phyloP scores from a whole-genome alignment of 257 asterid species.

The Ophiorrhiza pumila region DNA sequence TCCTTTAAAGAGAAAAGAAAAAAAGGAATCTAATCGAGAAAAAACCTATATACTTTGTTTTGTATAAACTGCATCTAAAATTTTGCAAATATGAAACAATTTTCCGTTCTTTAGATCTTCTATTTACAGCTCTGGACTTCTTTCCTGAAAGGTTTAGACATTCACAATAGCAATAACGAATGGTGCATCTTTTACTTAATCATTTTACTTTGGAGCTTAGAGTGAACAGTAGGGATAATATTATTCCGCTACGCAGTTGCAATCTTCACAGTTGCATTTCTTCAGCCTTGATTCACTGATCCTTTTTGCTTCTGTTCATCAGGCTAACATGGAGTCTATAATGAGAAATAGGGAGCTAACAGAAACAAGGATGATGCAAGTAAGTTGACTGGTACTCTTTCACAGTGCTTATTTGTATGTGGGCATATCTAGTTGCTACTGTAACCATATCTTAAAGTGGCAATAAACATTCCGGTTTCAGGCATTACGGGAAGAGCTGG shows the following conservation, averaged over 20 bases:
- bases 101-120: background rate
- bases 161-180: background rate
- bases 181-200: background rate
- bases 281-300: constrained; percentile 14
- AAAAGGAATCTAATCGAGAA: background rate
- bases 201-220: background rate
- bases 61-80: background rate
- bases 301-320: constrained; percentile 21
- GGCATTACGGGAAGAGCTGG: constrained; percentile 94
- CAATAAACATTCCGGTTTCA: constrained; percentile 28
- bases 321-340: constrained; percentile 86
- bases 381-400: constrained; percentile 33
- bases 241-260: background rate
- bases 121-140: background rate
- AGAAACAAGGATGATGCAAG: constrained; percentile 99
- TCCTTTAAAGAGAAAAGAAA: background rate
- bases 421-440: background rate
- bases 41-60: background rate
- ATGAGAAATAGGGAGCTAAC: constrained; percentile 96
- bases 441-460: constrained; percentile 11
- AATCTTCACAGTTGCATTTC: background rate
- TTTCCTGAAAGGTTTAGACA: background rate
- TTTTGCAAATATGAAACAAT: background rate
- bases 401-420: background rate
- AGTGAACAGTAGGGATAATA: background rate